A percentile compares a stretch with the other conserved stretches of the same genome.
Evolutionary conservation across 495 filamentous ascomycete genomes (phyloP).

Genomic region (Pyrenula aspistea): DNA sequence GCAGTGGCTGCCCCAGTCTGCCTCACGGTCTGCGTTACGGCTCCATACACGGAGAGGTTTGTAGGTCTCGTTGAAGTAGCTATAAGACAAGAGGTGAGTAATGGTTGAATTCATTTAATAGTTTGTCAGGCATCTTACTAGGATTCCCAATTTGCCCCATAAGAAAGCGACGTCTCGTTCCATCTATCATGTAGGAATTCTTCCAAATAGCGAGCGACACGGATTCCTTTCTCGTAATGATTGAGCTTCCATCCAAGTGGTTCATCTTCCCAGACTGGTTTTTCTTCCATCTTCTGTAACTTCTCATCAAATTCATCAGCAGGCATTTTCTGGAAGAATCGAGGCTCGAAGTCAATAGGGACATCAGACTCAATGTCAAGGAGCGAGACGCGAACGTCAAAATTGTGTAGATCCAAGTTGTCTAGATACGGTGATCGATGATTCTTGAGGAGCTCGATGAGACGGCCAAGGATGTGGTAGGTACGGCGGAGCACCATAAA

Average conservation of each 20-base stretch:
- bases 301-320: neutral
- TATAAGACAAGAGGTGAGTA: neutral
- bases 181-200: neutral
- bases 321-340: neutral
- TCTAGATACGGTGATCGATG: neutral
- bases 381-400: neutral
- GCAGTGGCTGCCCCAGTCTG: neutral
- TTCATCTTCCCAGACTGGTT: neutral
- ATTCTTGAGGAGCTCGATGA: neutral
- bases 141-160: neutral
- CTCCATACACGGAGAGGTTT: neutral
- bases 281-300: neutral
- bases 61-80: neutral
- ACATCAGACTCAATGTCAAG: neutral
- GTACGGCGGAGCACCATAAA: neutral
- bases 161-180: neutral
- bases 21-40: neutral
- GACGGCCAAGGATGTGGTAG: neutral
- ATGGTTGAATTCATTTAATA: neutral
- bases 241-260: neutral
- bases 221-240: neutral
- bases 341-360: neutral
- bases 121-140: neutral
- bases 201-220: neutral
- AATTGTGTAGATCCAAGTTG: neutral